Base-by-base conservation (phyloP, 2,329 filamentous ascomycete species). In the Epichloe amarillans region DNA sequence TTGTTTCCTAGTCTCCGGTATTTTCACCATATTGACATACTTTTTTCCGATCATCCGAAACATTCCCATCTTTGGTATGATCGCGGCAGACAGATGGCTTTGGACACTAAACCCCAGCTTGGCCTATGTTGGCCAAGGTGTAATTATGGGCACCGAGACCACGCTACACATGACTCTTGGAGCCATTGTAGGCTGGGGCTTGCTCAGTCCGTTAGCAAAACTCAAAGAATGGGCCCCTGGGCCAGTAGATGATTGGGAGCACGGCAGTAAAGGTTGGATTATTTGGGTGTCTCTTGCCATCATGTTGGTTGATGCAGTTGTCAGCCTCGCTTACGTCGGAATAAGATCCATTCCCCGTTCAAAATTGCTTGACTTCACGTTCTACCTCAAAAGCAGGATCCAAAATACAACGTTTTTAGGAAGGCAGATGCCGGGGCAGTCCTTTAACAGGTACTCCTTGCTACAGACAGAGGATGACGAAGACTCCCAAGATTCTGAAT, bases 31-130 rank as follows among this genome's bases (percentile, higher is more conserved):
- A 7, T 73, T 82, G 33, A 93, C 89, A 1, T 97, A 95, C 66
- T 98, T 98, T 66, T 66, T 73, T 96, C 93, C 93, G 0, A 72
- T 87, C 47, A 69, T 97, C 19, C 84, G 89, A 50, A 84, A 87
- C 57, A 72, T 98, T n/a, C 93, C 93, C 0, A 72, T 98, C 26
- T 87, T 97, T 57, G 93, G 93, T 0, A 69, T 76, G 0, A 68
- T 77, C 2, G 77, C 94, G 6, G 89, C 89, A 0, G 69, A 78
- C 1, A 80, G 80, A 2, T 98, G 91, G 91, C 77, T 96, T 1
- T 98, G 93, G 93, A 93, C 88, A 1, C 72, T 98, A 6, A 98
- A 98, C 58, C 93, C 93, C 0, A 96, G 89, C 44, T 84, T 95
- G n/a, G 93, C 93, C 2, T 98, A 98, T 64, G 82, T 97, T 26